Evolutionary conservation across 176 grass and related monocot species (phyloP).

Genomic region (Ensete ventricosum): DNA sequence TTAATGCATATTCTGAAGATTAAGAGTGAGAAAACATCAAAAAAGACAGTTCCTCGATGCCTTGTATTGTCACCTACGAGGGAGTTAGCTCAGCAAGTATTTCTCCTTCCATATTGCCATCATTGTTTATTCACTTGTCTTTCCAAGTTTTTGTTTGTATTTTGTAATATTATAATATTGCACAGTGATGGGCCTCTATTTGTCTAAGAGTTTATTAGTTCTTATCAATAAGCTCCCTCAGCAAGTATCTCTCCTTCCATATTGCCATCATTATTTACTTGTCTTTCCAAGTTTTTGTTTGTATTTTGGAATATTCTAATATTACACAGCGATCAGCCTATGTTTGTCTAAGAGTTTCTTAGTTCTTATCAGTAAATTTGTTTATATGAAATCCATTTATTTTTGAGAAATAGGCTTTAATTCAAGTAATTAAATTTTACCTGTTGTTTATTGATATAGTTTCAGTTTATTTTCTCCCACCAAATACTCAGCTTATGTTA

Average conservation of each 20-base stretch:
- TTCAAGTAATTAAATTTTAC: too few relatives aligned
- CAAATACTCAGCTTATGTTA: too few relatives aligned
- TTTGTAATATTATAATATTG: conserved; percentile 3
- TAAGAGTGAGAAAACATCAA: conserved; percentile 35
- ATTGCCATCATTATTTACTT: background rate
- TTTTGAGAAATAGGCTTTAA: too few relatives aligned
- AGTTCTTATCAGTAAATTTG: background rate
- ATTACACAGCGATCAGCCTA: background rate
- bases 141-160: background rate
- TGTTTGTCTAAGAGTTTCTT: background rate
- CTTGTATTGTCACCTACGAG: conserved; percentile 89
- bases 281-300: background rate
- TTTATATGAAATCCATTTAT: too few relatives aligned
- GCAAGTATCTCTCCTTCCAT: conserved; percentile 33
- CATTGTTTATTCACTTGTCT: background rate
- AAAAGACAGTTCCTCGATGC: conserved; percentile 58
- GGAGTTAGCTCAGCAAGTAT: conserved; percentile 93
- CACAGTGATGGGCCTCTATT: background rate
- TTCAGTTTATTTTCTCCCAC: too few relatives aligned
- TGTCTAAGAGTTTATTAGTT: background rate
- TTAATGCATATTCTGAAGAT: conserved; percentile 80
- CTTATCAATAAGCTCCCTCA: conserved; percentile 26
- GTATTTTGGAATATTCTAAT: conserved; percentile 6
- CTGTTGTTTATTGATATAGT: too few relatives aligned
- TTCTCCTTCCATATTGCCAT: background rate